Conservation (phyloP, 768 basidiomycete species). For the Panaeolus papilionaceus region DNA sequence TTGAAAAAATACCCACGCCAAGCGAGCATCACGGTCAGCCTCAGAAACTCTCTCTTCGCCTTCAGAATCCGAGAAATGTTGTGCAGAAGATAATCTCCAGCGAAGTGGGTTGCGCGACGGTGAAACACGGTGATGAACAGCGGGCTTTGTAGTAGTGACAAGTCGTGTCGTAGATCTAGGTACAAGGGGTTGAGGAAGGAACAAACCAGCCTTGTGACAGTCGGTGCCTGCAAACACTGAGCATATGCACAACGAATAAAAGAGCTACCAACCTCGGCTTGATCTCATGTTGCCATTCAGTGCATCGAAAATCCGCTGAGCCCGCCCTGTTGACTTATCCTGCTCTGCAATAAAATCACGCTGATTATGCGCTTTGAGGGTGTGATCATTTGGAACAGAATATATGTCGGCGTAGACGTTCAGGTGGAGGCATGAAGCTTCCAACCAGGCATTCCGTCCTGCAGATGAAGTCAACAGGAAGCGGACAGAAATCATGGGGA, state of each 20-base stretch:
- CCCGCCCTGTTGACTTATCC: conserved; percentile 72
- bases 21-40: conserved; percentile 70
- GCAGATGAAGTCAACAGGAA: conserved; percentile 52
- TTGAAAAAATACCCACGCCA: conserved; percentile 57
- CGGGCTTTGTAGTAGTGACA: conserved; percentile 2
- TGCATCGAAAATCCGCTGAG: conserved; percentile 55
- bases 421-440: conserved; percentile 58
- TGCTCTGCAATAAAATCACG: conserved; percentile 71
- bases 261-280: conserved; percentile 21
- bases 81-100: conserved; percentile 31
- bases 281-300: conserved; percentile 25
- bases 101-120: conserved; percentile 18
- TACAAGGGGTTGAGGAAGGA: conserved; percentile 45
- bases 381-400: conserved; percentile 64
- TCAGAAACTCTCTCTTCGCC: conserved; percentile 68
- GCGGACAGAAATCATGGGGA: conserved; percentile 58
- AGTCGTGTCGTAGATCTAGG: conserved; percentile 37
- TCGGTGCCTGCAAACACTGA: conserved; percentile 26
- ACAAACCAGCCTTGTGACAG: conserved; percentile 56
- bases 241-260: neutral
- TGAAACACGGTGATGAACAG: conserved; percentile 14
- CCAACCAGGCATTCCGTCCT: conserved; percentile 64
- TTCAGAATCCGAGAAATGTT: conserved; percentile 66
- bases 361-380: conserved; percentile 56
- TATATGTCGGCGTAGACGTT: conserved; percentile 76